Evolutionary conservation across 495 filamentous ascomycete species (phyloP).

Genomic region (Penicillium subrubescens): DNA sequence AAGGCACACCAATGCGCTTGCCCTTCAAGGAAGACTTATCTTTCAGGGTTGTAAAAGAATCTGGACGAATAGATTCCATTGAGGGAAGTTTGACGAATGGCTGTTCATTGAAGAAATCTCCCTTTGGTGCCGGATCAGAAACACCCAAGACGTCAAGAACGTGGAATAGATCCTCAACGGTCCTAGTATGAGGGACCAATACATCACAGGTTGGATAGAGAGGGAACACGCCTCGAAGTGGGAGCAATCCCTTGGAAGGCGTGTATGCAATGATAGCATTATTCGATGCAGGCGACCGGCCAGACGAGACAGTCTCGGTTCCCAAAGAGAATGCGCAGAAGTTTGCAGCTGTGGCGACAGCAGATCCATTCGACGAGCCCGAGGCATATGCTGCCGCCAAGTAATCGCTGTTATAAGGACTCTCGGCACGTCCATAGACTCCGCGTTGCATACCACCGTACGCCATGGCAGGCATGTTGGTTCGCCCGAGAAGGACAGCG

Average conservation of each 20-base stretch:
- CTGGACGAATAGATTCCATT: constrained; percentile 27
- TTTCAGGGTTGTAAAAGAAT: constrained; percentile 21
- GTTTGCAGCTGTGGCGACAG: constrained; percentile 38
- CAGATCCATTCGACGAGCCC: constrained; percentile 42
- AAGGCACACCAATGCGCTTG: constrained; percentile 35
- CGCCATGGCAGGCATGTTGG: constrained; percentile 47
- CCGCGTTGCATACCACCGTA: constrained; percentile 46
- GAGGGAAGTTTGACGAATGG: constrained; percentile 29
- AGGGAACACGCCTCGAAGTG: constrained; percentile 39
- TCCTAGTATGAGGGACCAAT: constrained; percentile 39
- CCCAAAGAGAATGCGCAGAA: constrained; percentile 43
- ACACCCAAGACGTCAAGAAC: constrained; percentile 37
- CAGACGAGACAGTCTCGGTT: constrained; percentile 42
- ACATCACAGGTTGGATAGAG: constrained; percentile 43
- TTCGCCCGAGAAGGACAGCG: constrained; percentile 62
- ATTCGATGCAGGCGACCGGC: constrained; percentile 41
- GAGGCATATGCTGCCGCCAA: constrained; percentile 41
- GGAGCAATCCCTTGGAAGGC: constrained; percentile 38
- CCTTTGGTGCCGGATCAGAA: constrained; percentile 25
- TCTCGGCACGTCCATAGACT: constrained; percentile 40
- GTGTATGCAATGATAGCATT: constrained; percentile 42
- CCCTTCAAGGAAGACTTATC: constrained; percentile 27
- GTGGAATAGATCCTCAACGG: constrained; percentile 33
- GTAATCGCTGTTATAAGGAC: constrained; percentile 36
- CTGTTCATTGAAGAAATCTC: constrained; percentile 42